Percentiles rank a stretch among this genome's conserved stretches.
These are phyloP conservation scores for Globisporangium recalcitrans DNA, from an alignment of 352 stramenopile genomes.

Conservation along the genomic window DNA sequence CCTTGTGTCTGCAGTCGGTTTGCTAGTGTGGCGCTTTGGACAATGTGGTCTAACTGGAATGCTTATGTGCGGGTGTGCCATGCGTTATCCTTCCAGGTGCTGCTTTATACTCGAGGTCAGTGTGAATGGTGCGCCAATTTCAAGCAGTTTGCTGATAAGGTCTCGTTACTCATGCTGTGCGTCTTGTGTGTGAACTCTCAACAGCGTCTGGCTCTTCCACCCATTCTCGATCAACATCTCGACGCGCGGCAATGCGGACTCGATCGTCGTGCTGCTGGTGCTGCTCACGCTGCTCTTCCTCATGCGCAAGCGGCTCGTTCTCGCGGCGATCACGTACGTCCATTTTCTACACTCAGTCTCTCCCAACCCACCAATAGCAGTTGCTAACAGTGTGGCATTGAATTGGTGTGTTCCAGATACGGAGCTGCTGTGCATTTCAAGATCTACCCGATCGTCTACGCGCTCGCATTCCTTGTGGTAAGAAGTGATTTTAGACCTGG, in stretches of 20 bases:
- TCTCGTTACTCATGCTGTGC: no score
- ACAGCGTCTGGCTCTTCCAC: conserved; percentile 95
- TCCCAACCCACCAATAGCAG: neutral
- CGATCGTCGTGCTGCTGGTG: conserved; percentile 91
- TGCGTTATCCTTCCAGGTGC: conserved; percentile 27
- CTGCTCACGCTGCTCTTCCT: conserved; percentile 87
- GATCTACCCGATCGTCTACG: conserved; percentile 99
- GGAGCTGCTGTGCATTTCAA: conserved; percentile 97
- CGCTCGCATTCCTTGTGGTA: conserved; percentile 84
- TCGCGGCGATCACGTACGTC: conserved; percentile 63
- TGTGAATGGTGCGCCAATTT: neutral
- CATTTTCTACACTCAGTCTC: no score
- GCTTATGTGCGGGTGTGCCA: neutral
- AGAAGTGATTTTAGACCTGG: conserved; percentile 1
- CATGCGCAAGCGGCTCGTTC: conserved; percentile 72
- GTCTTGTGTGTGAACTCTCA: neutral
- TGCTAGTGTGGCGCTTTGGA: neutral
- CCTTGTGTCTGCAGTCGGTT: neutral
- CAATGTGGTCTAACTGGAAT: neutral
- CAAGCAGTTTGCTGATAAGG: neutral
- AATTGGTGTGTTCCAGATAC: conserved; percentile 50
- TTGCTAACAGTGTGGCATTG: neutral
- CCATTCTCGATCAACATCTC: conserved; percentile 98
- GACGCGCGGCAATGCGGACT: conserved; percentile 97
- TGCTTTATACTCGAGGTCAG: conserved; percentile 55